Percentiles rank a stretch among this genome's conserved stretches.
These are phyloP conservation scores for Cicer yamashitae DNA, from an alignment of 306 rosid genomes.

Conservation along the genomic window DNA sequence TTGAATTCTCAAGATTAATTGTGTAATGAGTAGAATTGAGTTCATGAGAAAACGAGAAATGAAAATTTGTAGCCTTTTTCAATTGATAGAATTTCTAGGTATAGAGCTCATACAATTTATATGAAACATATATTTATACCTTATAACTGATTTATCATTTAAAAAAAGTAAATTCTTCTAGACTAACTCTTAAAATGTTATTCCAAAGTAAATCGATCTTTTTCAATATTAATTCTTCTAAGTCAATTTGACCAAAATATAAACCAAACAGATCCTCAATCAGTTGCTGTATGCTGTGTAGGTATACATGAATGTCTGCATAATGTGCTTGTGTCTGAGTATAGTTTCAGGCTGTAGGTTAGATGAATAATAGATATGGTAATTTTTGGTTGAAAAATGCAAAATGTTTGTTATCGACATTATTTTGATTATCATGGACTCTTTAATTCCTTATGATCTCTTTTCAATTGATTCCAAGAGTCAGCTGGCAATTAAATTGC, in stretches of 20 bases:
- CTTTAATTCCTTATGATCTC: neutral
- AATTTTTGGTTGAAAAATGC: constrained; percentile 4
- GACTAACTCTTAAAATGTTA: neutral
- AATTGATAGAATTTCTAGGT: neutral
- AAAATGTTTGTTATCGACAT: constrained; percentile 14
- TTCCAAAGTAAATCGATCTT: neutral
- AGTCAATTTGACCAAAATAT: constrained; percentile 1
- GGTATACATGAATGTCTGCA: neutral
- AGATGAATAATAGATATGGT: neutral
- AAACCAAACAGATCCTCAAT: neutral
- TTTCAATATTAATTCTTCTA: neutral
- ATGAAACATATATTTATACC: neutral
- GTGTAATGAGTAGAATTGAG: neutral
- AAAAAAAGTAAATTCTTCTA: neutral
- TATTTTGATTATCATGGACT: neutral
- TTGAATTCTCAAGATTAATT: constrained; percentile 8
- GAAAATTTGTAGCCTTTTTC: neutral
- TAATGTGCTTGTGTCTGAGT: constrained; percentile 4
- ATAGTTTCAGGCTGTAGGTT: constrained; percentile 28
- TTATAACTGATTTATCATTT: neutral
- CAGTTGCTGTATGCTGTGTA: constrained; percentile 13
- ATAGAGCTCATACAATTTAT: neutral
- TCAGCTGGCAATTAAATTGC: constrained; percentile 5
- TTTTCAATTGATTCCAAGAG: constrained; percentile 27
- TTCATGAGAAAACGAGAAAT: neutral